phyloP scores from a whole-genome alignment of 2,329 filamentous ascomycete genomes.

The Pyricularia sp. region DNA sequence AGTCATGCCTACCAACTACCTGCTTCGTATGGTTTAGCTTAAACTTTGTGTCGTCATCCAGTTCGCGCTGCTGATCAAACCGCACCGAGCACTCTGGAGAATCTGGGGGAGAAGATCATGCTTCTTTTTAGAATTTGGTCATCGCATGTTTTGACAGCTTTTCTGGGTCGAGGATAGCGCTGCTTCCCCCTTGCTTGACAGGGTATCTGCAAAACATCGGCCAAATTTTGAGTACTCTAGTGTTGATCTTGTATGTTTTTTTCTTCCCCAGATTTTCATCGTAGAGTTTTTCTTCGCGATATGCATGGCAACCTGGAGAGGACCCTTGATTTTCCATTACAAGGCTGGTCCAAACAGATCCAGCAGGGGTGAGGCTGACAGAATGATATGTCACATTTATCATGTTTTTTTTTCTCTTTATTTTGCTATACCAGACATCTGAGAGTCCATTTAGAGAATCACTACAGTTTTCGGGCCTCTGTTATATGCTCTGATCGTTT shows the following conservation, averaged over 20 bases:
- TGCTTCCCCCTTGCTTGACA: not conserved
- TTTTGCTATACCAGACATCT: not conserved
- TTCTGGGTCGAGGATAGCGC: not conserved
- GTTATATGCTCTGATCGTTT: too few species aligned
- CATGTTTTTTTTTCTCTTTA: not conserved
- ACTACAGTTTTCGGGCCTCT: not conserved
- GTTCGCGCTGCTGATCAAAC: slow-evolving; percentile 2
- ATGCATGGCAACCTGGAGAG: not conserved
- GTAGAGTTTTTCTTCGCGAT: not conserved
- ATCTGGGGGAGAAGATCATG: not conserved
- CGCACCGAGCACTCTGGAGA: not conserved
- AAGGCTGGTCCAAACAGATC: not conserved
- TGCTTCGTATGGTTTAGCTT: not conserved
- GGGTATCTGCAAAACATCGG: not conserved
- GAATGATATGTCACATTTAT: not conserved
- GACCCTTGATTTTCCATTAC: not conserved
- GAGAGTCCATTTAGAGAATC: not conserved
- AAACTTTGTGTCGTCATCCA: slow-evolving; percentile 3
- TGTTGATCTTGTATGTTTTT: not conserved
- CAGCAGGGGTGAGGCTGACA: not conserved
- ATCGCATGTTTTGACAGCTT: not conserved
- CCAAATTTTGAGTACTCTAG: not conserved
- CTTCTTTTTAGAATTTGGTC: not conserved
- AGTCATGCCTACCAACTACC: not conserved
- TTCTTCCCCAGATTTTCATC: not conserved